These are phyloP conservation scores for Chaetomiaceae sp. DNA, from an alignment of 2,329 filamentous ascomycete genomes.

Conservation along the genomic window DNA sequence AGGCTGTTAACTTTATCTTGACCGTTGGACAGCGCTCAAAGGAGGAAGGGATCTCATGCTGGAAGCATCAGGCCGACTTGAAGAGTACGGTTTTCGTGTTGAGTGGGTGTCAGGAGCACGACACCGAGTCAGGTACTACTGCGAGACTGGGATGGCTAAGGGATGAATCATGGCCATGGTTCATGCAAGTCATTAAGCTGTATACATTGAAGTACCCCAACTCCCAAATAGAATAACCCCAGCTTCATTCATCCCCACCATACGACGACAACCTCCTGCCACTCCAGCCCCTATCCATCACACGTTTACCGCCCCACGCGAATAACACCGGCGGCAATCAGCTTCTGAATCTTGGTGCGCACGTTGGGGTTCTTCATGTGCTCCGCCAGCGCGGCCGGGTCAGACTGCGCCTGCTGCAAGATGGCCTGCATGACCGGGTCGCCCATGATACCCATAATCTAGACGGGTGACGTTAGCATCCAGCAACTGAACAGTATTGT, in stretches of 20 bases:
- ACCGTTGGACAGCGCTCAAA: too few relatives aligned
- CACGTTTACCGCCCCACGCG: constrained; percentile 52
- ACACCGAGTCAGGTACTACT: too few relatives aligned
- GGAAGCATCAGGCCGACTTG: too few relatives aligned
- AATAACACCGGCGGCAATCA: constrained; percentile 90
- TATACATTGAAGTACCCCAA: not conserved
- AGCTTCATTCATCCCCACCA: not conserved
- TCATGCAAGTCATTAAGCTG: constrained; percentile 22
- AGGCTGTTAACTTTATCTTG: too few relatives aligned
- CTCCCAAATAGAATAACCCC: not conserved
- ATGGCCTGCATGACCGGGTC: constrained; percentile 98
- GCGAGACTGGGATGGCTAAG: too few relatives aligned
- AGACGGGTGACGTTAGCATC: constrained; percentile 28
- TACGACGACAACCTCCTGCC: not conserved
- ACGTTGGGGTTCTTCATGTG: constrained; percentile 94
- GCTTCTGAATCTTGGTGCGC: constrained; percentile 85
- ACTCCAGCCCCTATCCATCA: not conserved
- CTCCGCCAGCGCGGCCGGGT: constrained; percentile 88
- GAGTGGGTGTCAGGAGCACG: too few relatives aligned
- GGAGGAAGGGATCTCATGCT: too few relatives aligned
- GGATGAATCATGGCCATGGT: constrained; percentile 6
- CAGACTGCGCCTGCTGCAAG: constrained; percentile 89
- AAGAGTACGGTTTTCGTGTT: too few relatives aligned
- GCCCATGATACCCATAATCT: constrained; percentile 86
- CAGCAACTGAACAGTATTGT: not conserved